A percentile compares a stretch with the other conserved stretches of the same genome.
These are phyloP conservation scores for Protomyces arabidopsidicola DNA, from an alignment of 1,139 yeast species.

Conservation along the genomic window DNA sequence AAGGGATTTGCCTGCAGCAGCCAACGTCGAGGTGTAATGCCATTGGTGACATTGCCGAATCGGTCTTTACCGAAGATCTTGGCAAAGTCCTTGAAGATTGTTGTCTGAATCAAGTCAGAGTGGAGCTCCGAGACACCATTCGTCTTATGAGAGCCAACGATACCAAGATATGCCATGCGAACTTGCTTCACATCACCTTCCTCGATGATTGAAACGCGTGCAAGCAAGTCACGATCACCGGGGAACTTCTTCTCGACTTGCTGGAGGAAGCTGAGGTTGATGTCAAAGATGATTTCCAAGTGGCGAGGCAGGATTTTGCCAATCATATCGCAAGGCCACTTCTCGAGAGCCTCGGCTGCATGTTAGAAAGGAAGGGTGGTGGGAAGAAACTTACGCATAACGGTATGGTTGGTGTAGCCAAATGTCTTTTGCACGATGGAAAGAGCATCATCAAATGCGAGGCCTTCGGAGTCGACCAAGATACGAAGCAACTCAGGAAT, in stretches of 20 bases:
- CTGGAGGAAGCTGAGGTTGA: slow-evolving; percentile 75
- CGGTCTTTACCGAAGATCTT: slow-evolving; percentile 72
- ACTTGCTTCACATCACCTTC: slow-evolving; percentile 75
- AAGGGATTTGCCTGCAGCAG: slow-evolving; percentile 86
- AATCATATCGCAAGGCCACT: slow-evolving; percentile 84
- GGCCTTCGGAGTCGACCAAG: slow-evolving; percentile 73
- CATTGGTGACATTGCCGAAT: slow-evolving; percentile 89
- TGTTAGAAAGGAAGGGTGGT: neutral
- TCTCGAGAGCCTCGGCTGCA: slow-evolving; percentile 70
- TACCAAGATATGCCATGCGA: slow-evolving; percentile 88
- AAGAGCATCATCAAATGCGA: slow-evolving; percentile 85
- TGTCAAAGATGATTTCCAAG: slow-evolving; percentile 82
- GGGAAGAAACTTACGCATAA: slow-evolving; percentile 42
- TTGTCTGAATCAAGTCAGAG: slow-evolving; percentile 81
- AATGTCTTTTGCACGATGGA: slow-evolving; percentile 70
- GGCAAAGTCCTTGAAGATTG: slow-evolving; percentile 87
- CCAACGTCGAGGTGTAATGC: slow-evolving; percentile 97
- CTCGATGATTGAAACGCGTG: slow-evolving; percentile 77
- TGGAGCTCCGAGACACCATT: slow-evolving; percentile 96
- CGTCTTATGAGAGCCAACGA: slow-evolving; percentile 86
- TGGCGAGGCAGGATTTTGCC: slow-evolving; percentile 83
- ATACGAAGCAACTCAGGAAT: slow-evolving; percentile 85
- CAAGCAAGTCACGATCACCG: slow-evolving; percentile 54
- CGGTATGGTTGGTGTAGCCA: slow-evolving; percentile 93
- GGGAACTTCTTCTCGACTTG: slow-evolving; percentile 73